These are phyloP conservation scores for Theileria parva DNA, from an alignment of 169 alveolate species.

Conservation along the genomic window DNA sequence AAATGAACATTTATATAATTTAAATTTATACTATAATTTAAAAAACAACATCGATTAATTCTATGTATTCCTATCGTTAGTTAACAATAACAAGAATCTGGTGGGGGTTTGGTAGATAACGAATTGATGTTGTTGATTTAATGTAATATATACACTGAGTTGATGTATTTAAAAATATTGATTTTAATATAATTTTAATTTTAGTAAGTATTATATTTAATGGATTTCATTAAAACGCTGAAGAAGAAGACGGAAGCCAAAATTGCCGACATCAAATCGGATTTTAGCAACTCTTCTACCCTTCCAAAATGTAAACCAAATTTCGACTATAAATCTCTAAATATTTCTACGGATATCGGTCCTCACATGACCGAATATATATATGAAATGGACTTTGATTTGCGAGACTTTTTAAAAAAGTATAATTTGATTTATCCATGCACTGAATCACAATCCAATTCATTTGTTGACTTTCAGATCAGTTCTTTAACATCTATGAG, in stretches of 20 bases:
- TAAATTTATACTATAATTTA: too few relatives aligned
- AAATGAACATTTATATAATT: too few relatives aligned
- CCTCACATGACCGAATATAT: conserved; percentile 28
- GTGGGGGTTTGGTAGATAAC: neutral
- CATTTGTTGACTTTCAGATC: conserved; percentile 8
- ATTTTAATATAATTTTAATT: neutral
- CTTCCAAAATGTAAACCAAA: neutral
- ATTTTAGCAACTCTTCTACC: neutral
- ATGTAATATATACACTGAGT: neutral
- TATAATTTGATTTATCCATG: conserved; percentile 31
- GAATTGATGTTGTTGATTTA: neutral
- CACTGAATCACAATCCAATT: neutral
- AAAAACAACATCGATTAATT: neutral
- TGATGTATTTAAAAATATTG: neutral
- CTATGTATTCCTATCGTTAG: neutral
- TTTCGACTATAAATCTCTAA: conserved; percentile 21
- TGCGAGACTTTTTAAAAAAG: conserved; percentile 20
- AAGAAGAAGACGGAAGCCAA: conserved; percentile 25
- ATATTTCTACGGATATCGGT: conserved; percentile 29
- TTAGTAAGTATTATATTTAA: neutral
- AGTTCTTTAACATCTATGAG: conserved; percentile 16
- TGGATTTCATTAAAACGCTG: conserved; percentile 60
- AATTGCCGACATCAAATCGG: conserved; percentile 11
- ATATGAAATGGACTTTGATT: neutral
- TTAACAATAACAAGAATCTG: neutral